phyloP scores from a whole-genome alignment of 768 basidiomycete genomes.

The Hypholoma sublateritium region DNA sequence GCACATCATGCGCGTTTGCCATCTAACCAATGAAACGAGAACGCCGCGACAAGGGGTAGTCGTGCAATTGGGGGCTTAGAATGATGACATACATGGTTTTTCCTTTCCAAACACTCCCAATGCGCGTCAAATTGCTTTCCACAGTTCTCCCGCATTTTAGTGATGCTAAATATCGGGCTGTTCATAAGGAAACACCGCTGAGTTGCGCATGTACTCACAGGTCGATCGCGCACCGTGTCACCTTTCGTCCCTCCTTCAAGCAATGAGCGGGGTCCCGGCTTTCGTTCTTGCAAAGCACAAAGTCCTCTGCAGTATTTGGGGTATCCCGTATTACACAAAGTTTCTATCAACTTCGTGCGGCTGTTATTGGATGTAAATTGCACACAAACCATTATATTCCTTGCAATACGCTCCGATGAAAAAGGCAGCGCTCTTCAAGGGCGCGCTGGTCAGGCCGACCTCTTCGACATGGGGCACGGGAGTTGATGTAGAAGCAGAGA shows the following conservation, averaged over 20 bases:
- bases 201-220: slow-evolving; percentile 57
- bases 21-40: neutral
- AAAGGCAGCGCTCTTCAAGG: slow-evolving; percentile 94
- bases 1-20: neutral
- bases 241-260: slow-evolving; percentile 91
- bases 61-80: neutral
- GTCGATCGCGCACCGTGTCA: slow-evolving; percentile 93
- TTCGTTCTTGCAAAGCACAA: slow-evolving; percentile 96
- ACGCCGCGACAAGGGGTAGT: neutral
- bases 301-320: slow-evolving; percentile 29
- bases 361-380: neutral
- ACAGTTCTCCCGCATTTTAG: slow-evolving; percentile 93
- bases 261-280: slow-evolving; percentile 89
- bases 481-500: slow-evolving; percentile 65
- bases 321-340: neutral
- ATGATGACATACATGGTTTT: slow-evolving; percentile 77
- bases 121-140: slow-evolving; percentile 83
- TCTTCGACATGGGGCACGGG: slow-evolving; percentile 79
- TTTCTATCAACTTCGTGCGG: neutral
- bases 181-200: neutral
- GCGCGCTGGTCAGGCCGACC: slow-evolving; percentile 87
- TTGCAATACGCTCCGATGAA: slow-evolving; percentile 96
- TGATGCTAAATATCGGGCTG: slow-evolving; percentile 55
- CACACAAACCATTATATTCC: slow-evolving; percentile 81
- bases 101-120: slow-evolving; percentile 91